Evolutionary conservation across 306 rosid species (phyloP).

Genomic region (Bauhinia variegata): DNA sequence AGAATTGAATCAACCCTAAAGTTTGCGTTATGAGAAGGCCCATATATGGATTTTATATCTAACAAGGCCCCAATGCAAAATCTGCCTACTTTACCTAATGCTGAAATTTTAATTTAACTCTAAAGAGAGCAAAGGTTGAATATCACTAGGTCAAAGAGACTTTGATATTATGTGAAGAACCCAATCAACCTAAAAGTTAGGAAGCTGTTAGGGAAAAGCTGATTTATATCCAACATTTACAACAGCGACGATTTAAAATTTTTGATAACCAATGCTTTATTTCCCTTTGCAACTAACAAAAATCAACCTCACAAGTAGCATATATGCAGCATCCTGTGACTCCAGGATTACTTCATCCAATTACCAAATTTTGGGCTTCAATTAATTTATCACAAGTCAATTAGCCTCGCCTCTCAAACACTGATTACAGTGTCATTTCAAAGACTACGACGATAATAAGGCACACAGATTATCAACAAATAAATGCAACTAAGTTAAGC

Average conservation of each 20-base stretch:
- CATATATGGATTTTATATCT: too few species aligned
- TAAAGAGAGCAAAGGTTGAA: too few species aligned
- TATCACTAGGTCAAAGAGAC: too few species aligned
- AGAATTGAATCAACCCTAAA: background rate
- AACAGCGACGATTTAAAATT: too few species aligned
- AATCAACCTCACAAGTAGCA: background rate
- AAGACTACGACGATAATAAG: background rate
- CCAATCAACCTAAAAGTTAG: too few species aligned
- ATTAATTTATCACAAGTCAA: background rate
- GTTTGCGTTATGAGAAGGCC: too few species aligned
- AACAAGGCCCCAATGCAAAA: too few species aligned
- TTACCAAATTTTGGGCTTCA: slow-evolving; percentile 16
- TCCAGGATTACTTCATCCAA: background rate
- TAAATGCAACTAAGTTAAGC: slow-evolving; percentile 19
- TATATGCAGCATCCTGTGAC: background rate
- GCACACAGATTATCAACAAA: background rate
- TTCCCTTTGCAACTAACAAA: background rate
- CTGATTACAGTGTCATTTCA: slow-evolving; percentile 3
- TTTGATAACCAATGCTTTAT: slow-evolving; percentile 14
- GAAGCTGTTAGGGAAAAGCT: too few species aligned
- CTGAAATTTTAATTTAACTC: too few species aligned
- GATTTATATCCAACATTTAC: background rate
- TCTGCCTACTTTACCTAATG: too few species aligned
- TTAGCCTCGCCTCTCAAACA: background rate
- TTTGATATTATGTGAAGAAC: too few species aligned